Evolutionary conservation across 306 rosid genomes (phyloP).

Genomic region (Malus orientalis): DNA sequence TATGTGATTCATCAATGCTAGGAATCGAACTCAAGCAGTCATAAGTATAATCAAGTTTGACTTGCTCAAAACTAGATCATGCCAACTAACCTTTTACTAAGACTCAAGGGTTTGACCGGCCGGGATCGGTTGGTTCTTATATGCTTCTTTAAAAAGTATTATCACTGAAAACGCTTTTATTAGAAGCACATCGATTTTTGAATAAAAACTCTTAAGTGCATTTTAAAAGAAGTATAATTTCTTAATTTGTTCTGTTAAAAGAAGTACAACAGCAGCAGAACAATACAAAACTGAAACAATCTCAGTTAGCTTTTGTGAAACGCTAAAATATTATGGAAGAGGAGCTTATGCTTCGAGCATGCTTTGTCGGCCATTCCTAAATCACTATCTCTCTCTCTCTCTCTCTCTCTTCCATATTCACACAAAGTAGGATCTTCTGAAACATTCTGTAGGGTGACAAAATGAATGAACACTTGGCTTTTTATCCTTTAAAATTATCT

Average conservation of each 20-base stretch:
- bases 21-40: background rate
- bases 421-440: constrained; percentile 21
- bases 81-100: background rate
- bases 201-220: no score
- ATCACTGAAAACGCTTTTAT: no score
- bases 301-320: background rate
- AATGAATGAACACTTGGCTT: constrained; percentile 1
- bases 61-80: background rate
- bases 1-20: no score
- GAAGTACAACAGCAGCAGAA: background rate
- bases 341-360: constrained; percentile 2
- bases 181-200: background rate
- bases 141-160: background rate
- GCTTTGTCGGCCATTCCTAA: constrained; percentile 27
- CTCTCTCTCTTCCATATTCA: constrained; percentile 1
- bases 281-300: background rate
- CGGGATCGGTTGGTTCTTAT: background rate
- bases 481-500: constrained; percentile 10
- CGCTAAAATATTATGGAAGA: constrained; percentile 19
- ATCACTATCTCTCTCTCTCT: background rate
- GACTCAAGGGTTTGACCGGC: background rate
- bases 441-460: constrained; percentile 18
- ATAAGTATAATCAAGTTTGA: background rate
- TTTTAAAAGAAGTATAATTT: background rate
- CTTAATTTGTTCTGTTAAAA: no score